Conservation (phyloP, 2,329 filamentous ascomycete species). For the Chrysoporthe deuterocubensis region DNA sequence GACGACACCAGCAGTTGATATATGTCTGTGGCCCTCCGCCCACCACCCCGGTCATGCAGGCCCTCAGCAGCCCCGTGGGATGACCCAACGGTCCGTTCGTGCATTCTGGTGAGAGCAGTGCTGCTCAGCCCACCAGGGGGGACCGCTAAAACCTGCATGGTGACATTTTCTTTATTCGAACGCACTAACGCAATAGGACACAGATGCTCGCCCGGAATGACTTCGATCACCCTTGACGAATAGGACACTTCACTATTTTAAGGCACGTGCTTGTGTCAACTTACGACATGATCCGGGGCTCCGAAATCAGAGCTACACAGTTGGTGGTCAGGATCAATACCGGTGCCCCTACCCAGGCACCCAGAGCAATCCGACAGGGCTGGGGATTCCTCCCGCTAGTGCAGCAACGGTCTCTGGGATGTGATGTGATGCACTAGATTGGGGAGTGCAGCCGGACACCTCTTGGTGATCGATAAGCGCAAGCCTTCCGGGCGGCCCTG, state of each 20-base stretch:
- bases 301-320: constrained; percentile 20
- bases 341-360: constrained; percentile 4
- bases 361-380: constrained; percentile 19
- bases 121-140: constrained; percentile 27
- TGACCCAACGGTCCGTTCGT: constrained; percentile 21
- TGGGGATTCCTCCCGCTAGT: constrained; percentile 13
- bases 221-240: constrained; percentile 9
- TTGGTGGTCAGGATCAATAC: constrained; percentile 20
- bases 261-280: constrained; percentile 16
- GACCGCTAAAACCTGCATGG: constrained; percentile 20
- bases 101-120: constrained; percentile 28
- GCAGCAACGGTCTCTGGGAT: constrained; percentile 13
- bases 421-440: constrained; percentile 11
- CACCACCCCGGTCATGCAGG: constrained; percentile 25
- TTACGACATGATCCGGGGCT: constrained; percentile 14
- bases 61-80: constrained; percentile 24
- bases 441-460: constrained; percentile 16
- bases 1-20: constrained; percentile 26
- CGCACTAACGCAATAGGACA: constrained; percentile 8
- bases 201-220: constrained; percentile 1
- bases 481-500: not conserved
- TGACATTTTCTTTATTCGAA: constrained; percentile 11
- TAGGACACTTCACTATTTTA: constrained; percentile 24
- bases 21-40: constrained; percentile 22
- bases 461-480: constrained; percentile 15